Base-by-base conservation (phyloP, 2,329 filamentous ascomycete genomes). In the Emergomyces orientalis region DNA sequence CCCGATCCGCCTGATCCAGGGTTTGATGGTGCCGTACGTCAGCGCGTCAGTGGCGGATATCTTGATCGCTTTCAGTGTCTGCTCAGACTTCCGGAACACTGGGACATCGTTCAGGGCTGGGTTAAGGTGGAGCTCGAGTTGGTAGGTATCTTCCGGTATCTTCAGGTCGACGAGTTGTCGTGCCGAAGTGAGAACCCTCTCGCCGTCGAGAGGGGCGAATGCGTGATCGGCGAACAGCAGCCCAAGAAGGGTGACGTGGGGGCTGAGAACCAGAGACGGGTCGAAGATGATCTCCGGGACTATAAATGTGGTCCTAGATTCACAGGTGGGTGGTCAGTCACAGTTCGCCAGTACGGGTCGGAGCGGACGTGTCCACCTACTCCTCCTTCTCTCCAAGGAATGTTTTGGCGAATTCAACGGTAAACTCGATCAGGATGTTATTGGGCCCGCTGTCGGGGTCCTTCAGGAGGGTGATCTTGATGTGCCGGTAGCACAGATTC, bases 371-470 rank as follows among this genome's bases (percentile, higher is more conserved):
- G 41, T 60, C 37, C 39, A 55, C 59, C 51, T 62, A 57, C 60
- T 56, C 34, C 14, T 56, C 51, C 32, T 61, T 62, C 27, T 56
- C 30, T 49, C 61, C 61, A 51, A 63, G 61, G 25, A 59, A 59
- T 32, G 6, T 34, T 43, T 63, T 59, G 4, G 61, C 25, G 30
- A 63, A 63, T 32, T 59, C 43, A 27, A 19, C 6, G 34, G 54
- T 63, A 55, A 63, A 63, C 41, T 52, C 57, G 32, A 60, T 54
- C 55, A 60, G 41, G 13, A 60, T 51, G 17, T 52, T 41, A 49
- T 59, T 51, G 22, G 30, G 61, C 30, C 56, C 43, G 25, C 61
- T 27, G 32, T 45, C 45, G 3, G 55, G 56, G 47, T 63, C 56
- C 9, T 25, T 32, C 22, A 59, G 30, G 5, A 63, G 61, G 3